A percentile compares a stretch with the other conserved stretches of the same genome.
Evolutionary conservation across 768 basidiomycete genomes (phyloP).

Genomic region (Phaeolepiota aurea): DNA sequence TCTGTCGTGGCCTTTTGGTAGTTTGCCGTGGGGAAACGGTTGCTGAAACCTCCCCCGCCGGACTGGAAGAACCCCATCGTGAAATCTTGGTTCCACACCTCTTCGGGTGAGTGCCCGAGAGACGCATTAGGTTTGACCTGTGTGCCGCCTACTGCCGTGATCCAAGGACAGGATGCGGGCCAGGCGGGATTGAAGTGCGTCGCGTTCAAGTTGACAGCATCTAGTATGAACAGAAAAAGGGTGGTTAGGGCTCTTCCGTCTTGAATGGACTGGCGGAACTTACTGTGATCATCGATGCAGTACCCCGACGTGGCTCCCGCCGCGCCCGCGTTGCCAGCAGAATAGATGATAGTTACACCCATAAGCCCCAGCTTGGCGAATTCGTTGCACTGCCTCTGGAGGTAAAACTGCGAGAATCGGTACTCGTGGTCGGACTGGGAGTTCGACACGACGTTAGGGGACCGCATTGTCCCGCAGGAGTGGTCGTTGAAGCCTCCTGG

Average conservation of each 20-base stretch:
- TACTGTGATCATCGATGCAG: background rate
- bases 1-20: slow-evolving; percentile 29
- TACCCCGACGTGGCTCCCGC: background rate
- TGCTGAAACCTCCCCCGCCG: slow-evolving; percentile 25
- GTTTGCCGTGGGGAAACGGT: slow-evolving; percentile 27
- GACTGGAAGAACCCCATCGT: slow-evolving; percentile 25
- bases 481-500: background rate
- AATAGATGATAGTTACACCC: background rate
- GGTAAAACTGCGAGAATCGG: background rate
- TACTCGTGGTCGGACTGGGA: background rate
- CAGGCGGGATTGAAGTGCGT: background rate
- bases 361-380: background rate
- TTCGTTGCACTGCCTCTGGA: background rate
- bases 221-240: background rate
- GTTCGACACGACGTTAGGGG: background rate
- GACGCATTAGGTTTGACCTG: slow-evolving; percentile 26
- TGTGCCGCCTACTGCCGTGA: slow-evolving; percentile 39
- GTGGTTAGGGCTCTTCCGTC: background rate
- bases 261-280: background rate
- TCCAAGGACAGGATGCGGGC: slow-evolving; percentile 30
- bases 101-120: slow-evolving; percentile 17
- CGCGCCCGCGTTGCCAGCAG: background rate
- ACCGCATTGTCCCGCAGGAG: background rate
- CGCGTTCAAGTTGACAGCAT: background rate
- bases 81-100: slow-evolving; percentile 19